Evolutionary conservation across 2,329 filamentous ascomycete genomes (phyloP), one percentile per base, ranked within the genome.

Genomic region (Capronia coronata): DNA sequence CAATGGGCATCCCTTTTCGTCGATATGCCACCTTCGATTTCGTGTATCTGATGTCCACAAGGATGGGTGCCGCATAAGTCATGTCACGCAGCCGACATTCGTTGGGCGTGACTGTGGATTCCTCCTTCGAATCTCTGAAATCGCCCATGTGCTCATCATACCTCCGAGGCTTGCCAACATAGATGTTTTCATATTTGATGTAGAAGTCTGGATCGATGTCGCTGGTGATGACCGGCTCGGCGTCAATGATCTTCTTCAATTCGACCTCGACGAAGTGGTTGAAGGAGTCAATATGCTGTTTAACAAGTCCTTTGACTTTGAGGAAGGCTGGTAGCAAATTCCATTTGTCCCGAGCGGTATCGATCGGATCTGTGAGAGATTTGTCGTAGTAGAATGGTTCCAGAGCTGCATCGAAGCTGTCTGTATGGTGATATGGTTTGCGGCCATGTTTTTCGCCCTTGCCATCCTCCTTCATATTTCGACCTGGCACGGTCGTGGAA

Each of bases 231-330:
- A 82, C 84, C 42, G 85, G 83, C 66, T 96, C 97, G 44, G 91
- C 87, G 65, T 87, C 83, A 59, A 98, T 85, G 61, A 98, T 98
- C 62, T 96, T 90, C 71, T 95, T 95, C 67, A 98, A 83, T 65
- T 97, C 90, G 49, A 94, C 86, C 61, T 98, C 88, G 59, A 96
- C 86, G 62, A 98, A 97, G 71, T 93, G 95, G 71, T 98, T 96
- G 76, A 94, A 98, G 19, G 93, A 97, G 72, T 98, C 94, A 64
- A 95, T 91, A 68, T 96, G 90, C 74, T 97, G 91, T 69, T 96
- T 96, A 46, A 96, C 90, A 49, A 96, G 75, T 49, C 90, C 90
- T 70, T 98, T 98, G 62, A 96, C 90, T 69, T 96, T 96, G 51
- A 98, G 74, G 68, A 98, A 98, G n/a, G 93, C 93, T 0, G 93